Evolutionary conservation across 129 eudicot genomes (phyloP).

Genomic region (sunflower (Helianthus annuus)): HanXRQr2.0-SUNRISE NC_035442.2:4506893-4507392

Average conservation of each 20-base stretch:
- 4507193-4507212: slow-evolving; percentile 4
- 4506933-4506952: no score
- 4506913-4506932: no score
- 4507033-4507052: slow-evolving; percentile 3
- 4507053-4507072: slow-evolving; percentile 8
- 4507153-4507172: slow-evolving; percentile 10
- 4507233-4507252: slow-evolving; percentile 23
- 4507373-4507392: slow-evolving; percentile 16
- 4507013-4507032: background rate
- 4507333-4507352: no score
- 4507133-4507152: background rate
- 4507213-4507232: slow-evolving; percentile 27
- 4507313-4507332: slow-evolving; percentile 99
- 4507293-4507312: slow-evolving; percentile 88
- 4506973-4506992: no score
- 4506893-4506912: no score
- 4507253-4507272: background rate
- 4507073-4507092: slow-evolving; percentile 1
- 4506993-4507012: no score
- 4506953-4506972: no score
- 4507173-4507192: slow-evolving; percentile 7
- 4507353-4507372: no score
- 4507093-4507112: background rate
- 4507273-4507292: slow-evolving; percentile 1
- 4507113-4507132: background rate